phyloP scores from a whole-genome alignment of 1,284 basidiomycete genomes.

The Ganoderma meredithae region DNA sequence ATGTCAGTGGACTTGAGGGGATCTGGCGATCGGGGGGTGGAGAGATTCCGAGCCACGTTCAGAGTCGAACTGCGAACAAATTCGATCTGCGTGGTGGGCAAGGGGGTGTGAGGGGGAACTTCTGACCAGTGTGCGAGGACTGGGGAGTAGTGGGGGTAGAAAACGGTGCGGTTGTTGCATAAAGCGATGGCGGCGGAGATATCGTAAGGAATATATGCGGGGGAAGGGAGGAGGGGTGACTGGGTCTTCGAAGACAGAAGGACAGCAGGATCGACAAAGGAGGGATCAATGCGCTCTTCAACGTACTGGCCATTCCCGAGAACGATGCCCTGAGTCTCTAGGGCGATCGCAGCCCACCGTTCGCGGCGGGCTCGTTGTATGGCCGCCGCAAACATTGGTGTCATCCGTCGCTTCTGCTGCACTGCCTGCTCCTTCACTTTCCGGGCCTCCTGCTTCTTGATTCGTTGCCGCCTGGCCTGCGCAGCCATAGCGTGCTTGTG shows the following conservation, averaged over 20 bases:
- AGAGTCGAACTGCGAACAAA: constrained; percentile 46
- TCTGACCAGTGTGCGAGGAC: constrained; percentile 45
- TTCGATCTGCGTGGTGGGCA: constrained; percentile 36
- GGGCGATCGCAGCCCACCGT: constrained; percentile 44
- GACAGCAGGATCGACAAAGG: constrained; percentile 12
- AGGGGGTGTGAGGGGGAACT: constrained; percentile 22
- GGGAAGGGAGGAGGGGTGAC: constrained; percentile 32
- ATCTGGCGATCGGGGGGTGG: constrained; percentile 23
- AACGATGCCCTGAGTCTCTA: constrained; percentile 50
- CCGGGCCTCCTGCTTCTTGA: constrained; percentile 31
- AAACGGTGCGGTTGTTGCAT: constrained; percentile 48
- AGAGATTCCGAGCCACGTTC: constrained; percentile 43
- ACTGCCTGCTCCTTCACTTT: constrained; percentile 15
- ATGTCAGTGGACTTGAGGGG: constrained; percentile 40
- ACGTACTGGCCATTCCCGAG: constrained; percentile 56
- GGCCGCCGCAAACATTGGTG: constrained; percentile 18
- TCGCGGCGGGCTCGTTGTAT: constrained; percentile 34
- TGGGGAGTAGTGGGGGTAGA: constrained; percentile 49
- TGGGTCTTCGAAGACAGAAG: not conserved
- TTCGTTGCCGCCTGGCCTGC: constrained; percentile 31
- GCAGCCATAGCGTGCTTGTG: constrained; percentile 23
- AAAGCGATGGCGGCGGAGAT: constrained; percentile 48
- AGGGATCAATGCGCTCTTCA: constrained; percentile 43
- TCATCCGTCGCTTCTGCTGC: constrained; percentile 12
- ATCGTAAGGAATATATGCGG: constrained; percentile 40